Percentiles rank a stretch among this genome's conserved stretches.
Evolutionary conservation across 352 stramenopile genomes (phyloP).

Genomic region (Globisporangium alternatum): DNA sequence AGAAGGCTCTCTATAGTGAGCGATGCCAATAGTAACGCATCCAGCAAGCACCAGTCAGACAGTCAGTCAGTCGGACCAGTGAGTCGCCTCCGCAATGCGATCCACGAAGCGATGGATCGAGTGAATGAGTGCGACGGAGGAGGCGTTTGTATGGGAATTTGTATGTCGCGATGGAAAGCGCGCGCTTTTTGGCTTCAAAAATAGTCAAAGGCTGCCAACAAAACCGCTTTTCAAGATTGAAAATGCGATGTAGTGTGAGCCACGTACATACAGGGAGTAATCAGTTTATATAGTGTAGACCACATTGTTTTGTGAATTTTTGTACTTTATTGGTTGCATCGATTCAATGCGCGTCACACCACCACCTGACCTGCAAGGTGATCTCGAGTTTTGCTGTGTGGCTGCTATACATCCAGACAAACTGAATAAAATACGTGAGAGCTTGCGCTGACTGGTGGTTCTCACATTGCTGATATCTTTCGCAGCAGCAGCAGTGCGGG

Average conservation of each 20-base stretch:
- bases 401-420: too few species aligned
- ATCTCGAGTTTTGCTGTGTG: too few species aligned
- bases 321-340: too few species aligned
- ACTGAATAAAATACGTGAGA: too few species aligned
- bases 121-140: background rate
- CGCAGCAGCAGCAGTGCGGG: too few species aligned
- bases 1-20: background rate
- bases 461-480: too few species aligned
- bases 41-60: background rate
- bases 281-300: background rate
- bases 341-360: too few species aligned
- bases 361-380: too few species aligned
- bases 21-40: background rate
- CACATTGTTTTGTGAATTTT: background rate
- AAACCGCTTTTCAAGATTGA: slow-evolving; percentile 11
- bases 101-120: slow-evolving; percentile 6
- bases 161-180: slow-evolving; percentile 3
- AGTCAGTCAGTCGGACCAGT: background rate
- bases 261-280: background rate
- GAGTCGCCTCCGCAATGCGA: slow-evolving; percentile 2
- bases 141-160: slow-evolving; percentile 12
- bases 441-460: too few species aligned
- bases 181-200: slow-evolving; percentile 17
- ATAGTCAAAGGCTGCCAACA: background rate
- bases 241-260: background rate